Evolutionary conservation across 2,329 filamentous ascomycete species (phyloP).

Genomic region (Microthyrium microscopicum): DNA sequence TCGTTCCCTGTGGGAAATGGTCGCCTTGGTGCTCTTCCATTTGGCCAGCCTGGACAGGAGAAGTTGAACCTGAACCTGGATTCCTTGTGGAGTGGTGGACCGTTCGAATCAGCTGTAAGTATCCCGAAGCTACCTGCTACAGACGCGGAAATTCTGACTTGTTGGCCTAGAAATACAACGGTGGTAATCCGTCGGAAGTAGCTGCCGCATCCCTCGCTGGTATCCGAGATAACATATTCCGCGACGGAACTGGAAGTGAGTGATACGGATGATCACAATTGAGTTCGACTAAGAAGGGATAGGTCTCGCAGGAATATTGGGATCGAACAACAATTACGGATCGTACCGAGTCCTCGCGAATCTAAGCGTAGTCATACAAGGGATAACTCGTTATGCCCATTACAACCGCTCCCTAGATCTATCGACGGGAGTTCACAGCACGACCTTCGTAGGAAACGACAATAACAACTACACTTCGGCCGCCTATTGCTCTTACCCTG

Average conservation of each 20-base stretch:
- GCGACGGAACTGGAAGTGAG: constrained; percentile 31
- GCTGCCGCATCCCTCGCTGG: constrained; percentile 21
- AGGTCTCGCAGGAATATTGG: constrained; percentile 24
- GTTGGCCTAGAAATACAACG: constrained; percentile 24
- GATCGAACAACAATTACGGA: constrained; percentile 24
- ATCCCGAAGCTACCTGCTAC: not conserved
- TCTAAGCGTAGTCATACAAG: constrained; percentile 24
- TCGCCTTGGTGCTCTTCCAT: constrained; percentile 27
- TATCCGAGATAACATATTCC: constrained; percentile 31
- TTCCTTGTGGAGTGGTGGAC: constrained; percentile 33
- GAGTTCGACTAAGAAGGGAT: constrained; percentile 3
- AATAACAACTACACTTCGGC: constrained; percentile 18
- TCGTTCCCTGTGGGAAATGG: constrained; percentile 34
- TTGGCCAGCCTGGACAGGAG: constrained; percentile 27
- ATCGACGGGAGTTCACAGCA: constrained; percentile 24
- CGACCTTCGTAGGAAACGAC: constrained; percentile 14
- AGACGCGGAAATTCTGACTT: not conserved
- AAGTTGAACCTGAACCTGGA: constrained; percentile 31
- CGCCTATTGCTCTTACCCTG: constrained; percentile 29
- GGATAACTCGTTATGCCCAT: constrained; percentile 13
- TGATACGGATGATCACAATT: not conserved
- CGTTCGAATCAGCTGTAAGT: constrained; percentile 27
- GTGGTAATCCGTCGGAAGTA: constrained; percentile 27
- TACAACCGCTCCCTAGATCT: constrained; percentile 31
- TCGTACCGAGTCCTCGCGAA: constrained; percentile 32